Conservation (phyloP, 2,329 filamentous ascomycete species). For the Botrytis medusae region DNA sequence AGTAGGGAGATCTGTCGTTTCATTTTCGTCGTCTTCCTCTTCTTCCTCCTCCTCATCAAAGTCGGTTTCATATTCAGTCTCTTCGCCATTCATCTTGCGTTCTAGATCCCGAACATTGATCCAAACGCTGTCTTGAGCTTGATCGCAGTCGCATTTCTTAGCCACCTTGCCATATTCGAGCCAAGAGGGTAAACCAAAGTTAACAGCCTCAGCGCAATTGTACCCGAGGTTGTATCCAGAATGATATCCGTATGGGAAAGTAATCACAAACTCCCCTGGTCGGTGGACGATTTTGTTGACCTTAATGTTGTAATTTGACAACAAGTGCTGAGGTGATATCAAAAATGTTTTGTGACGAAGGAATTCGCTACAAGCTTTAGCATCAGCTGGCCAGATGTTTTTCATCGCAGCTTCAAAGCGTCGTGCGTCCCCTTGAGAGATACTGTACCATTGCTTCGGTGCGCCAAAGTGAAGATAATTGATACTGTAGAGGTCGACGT, state of each 20-base stretch:
- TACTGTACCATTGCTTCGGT: conserved; percentile 99
- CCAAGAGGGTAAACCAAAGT: conserved; percentile 96
- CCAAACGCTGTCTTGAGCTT: conserved; percentile 97
- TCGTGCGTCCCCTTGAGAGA: conserved; percentile 90
- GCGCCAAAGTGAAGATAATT: conserved; percentile 99
- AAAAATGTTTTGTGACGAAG: conserved; percentile 96
- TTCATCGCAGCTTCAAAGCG: conserved; percentile 95
- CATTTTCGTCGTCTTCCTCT: conserved; percentile 62
- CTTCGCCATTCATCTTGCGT: conserved; percentile 86
- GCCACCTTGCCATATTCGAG: conserved; percentile 91
- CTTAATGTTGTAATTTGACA: conserved; percentile 87
- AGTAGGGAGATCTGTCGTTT: conserved; percentile 69
- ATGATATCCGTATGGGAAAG: conserved; percentile 97
- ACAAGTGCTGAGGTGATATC: conserved; percentile 85
- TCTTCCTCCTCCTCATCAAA: conserved; percentile 70
- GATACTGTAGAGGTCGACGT: conserved; percentile 98
- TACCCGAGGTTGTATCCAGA: conserved; percentile 98
- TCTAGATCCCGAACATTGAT: conserved; percentile 96
- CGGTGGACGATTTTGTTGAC: conserved; percentile 96
- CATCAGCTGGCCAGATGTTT: conserved; percentile 89
- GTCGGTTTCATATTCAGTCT: conserved; percentile 78
- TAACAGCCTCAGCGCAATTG: conserved; percentile 98
- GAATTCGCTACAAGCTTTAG: conserved; percentile 94
- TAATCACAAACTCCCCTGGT: conserved; percentile 97
- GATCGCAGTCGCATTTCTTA: conserved; percentile 93